A percentile compares a stretch with the other conserved stretches of the same genome.
These are phyloP conservation scores for Corynascus novoguineensis DNA, from an alignment of 495 filamentous ascomycete species.

Conservation along the genomic window DNA sequence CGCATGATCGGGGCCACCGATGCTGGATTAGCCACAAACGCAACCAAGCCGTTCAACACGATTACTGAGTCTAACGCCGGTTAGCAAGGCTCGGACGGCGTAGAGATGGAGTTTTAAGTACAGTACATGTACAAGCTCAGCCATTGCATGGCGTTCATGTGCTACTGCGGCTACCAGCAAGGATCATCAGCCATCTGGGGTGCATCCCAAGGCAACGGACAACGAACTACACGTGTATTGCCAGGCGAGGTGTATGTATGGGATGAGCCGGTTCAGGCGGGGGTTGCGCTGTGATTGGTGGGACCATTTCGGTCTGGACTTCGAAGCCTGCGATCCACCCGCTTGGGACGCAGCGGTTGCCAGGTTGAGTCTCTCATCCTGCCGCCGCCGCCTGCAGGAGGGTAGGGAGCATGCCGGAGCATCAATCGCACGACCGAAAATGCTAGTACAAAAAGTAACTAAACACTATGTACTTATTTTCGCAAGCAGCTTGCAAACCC, in stretches of 20 bases:
- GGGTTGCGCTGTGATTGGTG: slow-evolving; percentile 11
- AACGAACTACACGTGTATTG: too few relatives aligned
- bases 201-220: too few relatives aligned
- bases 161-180: background rate
- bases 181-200: background rate
- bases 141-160: background rate
- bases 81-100: background rate
- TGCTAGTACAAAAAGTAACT: background rate
- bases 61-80: too few relatives aligned
- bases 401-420: too few relatives aligned
- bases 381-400: background rate
- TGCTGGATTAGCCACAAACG: background rate
- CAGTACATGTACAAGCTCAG: background rate
- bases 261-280: background rate
- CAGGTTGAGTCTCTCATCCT: background rate
- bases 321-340: slow-evolving; percentile 10
- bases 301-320: slow-evolving; percentile 19
- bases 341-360: slow-evolving; percentile 20
- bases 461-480: too few relatives aligned
- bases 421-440: background rate
- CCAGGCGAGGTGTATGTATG: background rate
- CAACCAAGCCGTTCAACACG: background rate
- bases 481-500: too few relatives aligned
- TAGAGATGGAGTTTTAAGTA: background rate
- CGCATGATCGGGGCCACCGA: slow-evolving; percentile 20